Evolutionary conservation across 805 yeast genomes (phyloP), one percentile per base, ranked within the genome.

Genomic region (Schwanniomyces occidentalis): DNA sequence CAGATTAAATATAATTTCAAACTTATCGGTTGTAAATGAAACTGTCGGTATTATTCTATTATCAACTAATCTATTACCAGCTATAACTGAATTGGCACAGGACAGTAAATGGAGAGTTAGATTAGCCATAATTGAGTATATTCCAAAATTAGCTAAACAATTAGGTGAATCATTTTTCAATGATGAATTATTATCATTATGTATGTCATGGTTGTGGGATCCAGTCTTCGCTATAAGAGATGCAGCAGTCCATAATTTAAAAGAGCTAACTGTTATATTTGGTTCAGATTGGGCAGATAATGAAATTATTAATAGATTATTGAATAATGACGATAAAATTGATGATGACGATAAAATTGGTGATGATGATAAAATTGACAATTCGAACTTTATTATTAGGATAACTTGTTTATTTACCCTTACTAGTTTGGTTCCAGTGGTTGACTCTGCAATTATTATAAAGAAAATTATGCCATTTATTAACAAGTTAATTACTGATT

Each of bases 171-270:
- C 87, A 18, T 89, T 91, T 54, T 93, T 93, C 64, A 93, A 93
- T 61, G 85, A 87, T 57, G 95, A 90, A 52, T 72, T 93, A 46
- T 89, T 95, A 44, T 82, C 85, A 32, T 71, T 93, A 49, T 93
- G 96, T 53, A 77, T 93, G 77, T 85, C 90, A n/a, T 93, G 99
- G 98, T 71, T 93, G 46, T 90, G 97, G 96, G 99, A 93, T 65
- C 85, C 90, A 4, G 99, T 93, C 24, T 93, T 79, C 64, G 90
- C 98, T 4, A 90, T 93, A 42, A 81, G 99, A 63, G 95, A 88
- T 47, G 99, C 99, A 7, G 98, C 98, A 1, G 95, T 93, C 20
- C 68, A 71, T 37, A 93, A 90, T 60, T 69, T 93, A 48, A 81
- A 76, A 47, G 81, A 83, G 48, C 71, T 93, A 50, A 81, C 96